phyloP scores from a whole-genome alignment of 2,329 filamentous ascomycete genomes.

The Lachnellula arida region DNA sequence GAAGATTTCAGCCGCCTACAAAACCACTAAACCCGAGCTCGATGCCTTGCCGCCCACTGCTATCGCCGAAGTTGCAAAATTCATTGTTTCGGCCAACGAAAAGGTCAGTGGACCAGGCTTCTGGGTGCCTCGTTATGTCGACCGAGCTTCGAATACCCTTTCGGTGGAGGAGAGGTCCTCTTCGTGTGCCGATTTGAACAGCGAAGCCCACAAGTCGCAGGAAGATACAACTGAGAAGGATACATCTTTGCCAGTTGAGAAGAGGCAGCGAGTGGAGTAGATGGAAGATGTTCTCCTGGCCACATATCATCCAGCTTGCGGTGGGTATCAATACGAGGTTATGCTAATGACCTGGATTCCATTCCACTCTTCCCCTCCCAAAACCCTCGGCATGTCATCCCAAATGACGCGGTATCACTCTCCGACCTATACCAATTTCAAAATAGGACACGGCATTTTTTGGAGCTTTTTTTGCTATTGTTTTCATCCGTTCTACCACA shows the following conservation, averaged over 20 bases:
- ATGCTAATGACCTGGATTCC: too few relatives aligned
- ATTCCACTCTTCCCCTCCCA: too few relatives aligned
- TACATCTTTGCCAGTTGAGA: neutral
- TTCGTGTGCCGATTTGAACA: neutral
- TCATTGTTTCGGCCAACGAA: neutral
- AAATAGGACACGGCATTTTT: too few relatives aligned
- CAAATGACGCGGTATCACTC: too few relatives aligned
- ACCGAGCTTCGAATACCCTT: neutral
- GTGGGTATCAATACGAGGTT: too few relatives aligned
- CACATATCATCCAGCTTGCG: too few relatives aligned
- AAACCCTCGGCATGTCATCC: too few relatives aligned
- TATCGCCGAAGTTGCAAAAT: neutral
- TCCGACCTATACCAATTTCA: too few relatives aligned
- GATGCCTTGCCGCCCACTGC: neutral
- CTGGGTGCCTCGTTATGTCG: neutral
- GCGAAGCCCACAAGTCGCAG: neutral
- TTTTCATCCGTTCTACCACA: too few relatives aligned
- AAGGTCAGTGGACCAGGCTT: neutral
- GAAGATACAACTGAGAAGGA: neutral
- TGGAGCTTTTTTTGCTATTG: too few relatives aligned
- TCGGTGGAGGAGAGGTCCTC: neutral
- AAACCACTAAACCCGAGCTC: neutral
- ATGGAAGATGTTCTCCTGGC: neutral
- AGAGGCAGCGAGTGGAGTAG: neutral
- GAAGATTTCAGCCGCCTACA: neutral